Evolutionary conservation across 2,329 filamentous ascomycete genomes (phyloP).

Genomic region (Graphiopsis chlorocephala): DNA sequence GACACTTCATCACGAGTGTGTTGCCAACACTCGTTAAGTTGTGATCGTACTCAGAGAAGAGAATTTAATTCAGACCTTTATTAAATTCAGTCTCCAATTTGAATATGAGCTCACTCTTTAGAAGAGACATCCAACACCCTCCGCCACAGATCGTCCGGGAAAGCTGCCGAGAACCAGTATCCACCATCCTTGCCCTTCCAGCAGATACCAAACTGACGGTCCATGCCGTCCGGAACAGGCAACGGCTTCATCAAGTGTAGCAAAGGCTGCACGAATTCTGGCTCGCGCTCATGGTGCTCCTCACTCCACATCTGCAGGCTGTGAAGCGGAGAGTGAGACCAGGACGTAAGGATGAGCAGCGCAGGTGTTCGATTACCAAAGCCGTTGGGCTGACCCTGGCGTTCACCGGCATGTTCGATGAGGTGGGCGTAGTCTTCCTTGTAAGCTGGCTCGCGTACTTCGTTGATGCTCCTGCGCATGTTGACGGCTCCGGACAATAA

Average conservation of each 20-base stretch:
- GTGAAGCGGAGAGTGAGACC: background rate
- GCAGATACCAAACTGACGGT: background rate
- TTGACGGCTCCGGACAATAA: background rate
- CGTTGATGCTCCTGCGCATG: background rate
- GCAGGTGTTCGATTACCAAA: background rate
- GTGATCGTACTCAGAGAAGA: no score
- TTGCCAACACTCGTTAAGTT: no score
- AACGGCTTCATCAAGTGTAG: background rate
- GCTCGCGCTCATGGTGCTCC: background rate
- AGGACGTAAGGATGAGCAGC: background rate
- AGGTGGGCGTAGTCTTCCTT: background rate
- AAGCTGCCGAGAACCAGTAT: conserved; percentile 7
- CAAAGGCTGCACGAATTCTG: background rate
- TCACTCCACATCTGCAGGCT: background rate
- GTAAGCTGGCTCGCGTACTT: conserved; percentile 4
- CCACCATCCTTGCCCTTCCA: background rate
- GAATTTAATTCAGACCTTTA: no score
- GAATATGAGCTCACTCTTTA: background rate
- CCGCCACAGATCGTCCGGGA: background rate
- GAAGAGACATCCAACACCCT: background rate
- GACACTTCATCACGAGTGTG: no score
- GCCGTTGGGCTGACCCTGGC: background rate
- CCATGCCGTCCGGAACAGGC: background rate
- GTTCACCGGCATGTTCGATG: background rate
- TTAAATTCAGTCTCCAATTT: no score